phyloP scores from a whole-genome alignment of 352 stramenopile genomes.

The Saprolegnia diclina region DNA sequence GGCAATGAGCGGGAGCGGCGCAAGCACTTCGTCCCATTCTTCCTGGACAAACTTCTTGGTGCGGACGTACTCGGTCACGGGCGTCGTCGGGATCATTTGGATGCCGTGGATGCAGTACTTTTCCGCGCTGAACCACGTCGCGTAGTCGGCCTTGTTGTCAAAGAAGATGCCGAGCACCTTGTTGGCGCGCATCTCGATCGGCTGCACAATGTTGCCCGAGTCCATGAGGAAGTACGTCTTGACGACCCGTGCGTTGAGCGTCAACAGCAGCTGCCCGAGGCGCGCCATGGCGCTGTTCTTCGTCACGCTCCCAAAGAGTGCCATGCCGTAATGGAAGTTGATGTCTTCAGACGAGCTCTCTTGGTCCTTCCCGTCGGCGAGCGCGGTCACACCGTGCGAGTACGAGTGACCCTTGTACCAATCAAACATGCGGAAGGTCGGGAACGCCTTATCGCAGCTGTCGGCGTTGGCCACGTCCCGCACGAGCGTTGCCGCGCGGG shows the following conservation, averaged over 20 bases:
- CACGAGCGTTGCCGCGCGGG: conserved; percentile 56
- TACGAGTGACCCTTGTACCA: conserved; percentile 76
- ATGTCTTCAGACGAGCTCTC: conserved; percentile 73
- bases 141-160: conserved; percentile 31
- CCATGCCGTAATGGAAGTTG: conserved; percentile 79
- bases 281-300: conserved; percentile 53
- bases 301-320: conserved; percentile 54
- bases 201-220: conserved; percentile 54
- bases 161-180: conserved; percentile 46
- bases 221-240: conserved; percentile 68
- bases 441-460: conserved; percentile 42
- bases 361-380: conserved; percentile 65
- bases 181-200: conserved; percentile 54
- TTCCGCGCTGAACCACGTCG: conserved; percentile 27
- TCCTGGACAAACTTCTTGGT: conserved; percentile 53
- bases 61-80: conserved; percentile 60
- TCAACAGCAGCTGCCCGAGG: conserved; percentile 68
- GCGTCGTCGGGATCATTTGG: conserved; percentile 50
- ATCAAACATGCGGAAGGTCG: conserved; percentile 66
- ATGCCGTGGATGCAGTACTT: conserved; percentile 29
- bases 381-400: conserved; percentile 53
- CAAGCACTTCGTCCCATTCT: conserved; percentile 71
- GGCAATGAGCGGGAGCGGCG: conserved; percentile 52
- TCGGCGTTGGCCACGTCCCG: conserved; percentile 70
- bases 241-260: conserved; percentile 51